Conservation (phyloP, 257 asterid species). For the Echites panduratus region DNA sequence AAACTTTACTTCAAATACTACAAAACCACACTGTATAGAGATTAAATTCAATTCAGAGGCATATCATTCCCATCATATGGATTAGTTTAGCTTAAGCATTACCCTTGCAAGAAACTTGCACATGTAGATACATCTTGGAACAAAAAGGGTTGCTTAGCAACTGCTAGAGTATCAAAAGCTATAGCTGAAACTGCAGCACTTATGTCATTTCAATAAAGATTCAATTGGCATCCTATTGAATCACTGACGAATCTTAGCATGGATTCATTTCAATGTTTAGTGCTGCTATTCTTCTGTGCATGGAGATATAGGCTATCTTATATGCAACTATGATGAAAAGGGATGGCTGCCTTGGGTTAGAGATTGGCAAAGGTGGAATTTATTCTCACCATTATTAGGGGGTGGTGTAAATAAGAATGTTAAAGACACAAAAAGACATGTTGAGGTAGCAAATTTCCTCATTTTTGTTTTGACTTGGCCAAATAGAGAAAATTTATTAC, state of each 20-base stretch:
- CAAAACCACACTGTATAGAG: no score
- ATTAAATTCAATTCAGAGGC: no score
- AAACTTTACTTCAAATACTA: no score
- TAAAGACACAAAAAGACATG: background rate
- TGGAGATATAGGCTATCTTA: background rate
- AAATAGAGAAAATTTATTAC: background rate
- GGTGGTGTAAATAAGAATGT: no score
- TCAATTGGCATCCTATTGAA: background rate
- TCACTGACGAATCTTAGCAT: background rate
- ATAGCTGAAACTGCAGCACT: background rate
- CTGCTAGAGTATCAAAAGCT: background rate
- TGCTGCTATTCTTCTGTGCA: background rate
- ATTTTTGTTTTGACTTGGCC: background rate
- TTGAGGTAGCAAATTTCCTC: background rate
- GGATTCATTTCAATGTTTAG: background rate
- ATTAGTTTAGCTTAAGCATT: background rate
- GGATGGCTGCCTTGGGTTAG: background rate
- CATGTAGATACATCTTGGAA: background rate
- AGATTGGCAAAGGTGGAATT: background rate
- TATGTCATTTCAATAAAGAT: background rate
- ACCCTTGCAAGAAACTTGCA: background rate
- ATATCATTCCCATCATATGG: no score
- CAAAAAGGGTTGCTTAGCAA: background rate
- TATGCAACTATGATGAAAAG: background rate
- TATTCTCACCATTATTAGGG: background rate